A percentile compares a stretch with the other conserved stretches of the same genome.
These are phyloP conservation scores for Scenedesmus sp. DNA, from an alignment of 163 green algal species.

Conservation along the genomic window DNA sequence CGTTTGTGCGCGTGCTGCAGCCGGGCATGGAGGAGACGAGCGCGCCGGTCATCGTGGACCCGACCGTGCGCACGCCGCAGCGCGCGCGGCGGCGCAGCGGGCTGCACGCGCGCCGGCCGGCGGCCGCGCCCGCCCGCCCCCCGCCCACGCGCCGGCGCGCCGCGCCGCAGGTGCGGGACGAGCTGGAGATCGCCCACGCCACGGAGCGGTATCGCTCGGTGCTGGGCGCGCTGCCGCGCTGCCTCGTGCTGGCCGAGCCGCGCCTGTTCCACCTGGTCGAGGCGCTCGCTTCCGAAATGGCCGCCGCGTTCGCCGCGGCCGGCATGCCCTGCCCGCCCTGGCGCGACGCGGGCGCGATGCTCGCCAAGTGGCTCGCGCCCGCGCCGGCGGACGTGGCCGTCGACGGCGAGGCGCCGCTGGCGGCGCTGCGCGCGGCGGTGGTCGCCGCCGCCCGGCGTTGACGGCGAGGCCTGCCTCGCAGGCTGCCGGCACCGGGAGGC, in stretches of 20 bases:
- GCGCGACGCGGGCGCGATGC: background rate
- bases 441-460: no score
- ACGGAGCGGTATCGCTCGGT: slow-evolving; percentile 7
- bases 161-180: slow-evolving; percentile 36
- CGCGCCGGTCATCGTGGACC: slow-evolving; percentile 28
- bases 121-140: no score
- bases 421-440: background rate
- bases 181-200: slow-evolving; percentile 21
- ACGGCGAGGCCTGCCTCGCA: background rate
- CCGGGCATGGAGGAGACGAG: slow-evolving; percentile 3
- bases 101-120: no score
- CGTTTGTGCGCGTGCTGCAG: slow-evolving; percentile 22
- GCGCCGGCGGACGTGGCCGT: background rate
- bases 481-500: background rate
- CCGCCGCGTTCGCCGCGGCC: background rate
- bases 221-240: slow-evolving; percentile 20
- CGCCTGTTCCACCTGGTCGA: slow-evolving; percentile 41
- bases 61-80: no score
- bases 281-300: slow-evolving; percentile 13
- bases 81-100: no score
- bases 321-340: background rate
- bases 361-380: slow-evolving; percentile 20
- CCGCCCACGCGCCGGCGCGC: no score
- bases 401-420: background rate
- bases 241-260: slow-evolving; percentile 29